Percentiles rank a stretch among this genome's conserved stretches.
These are phyloP conservation scores for Yarrowia sp. DNA, from an alignment of 805 yeast genomes.

Conservation along the genomic window DNA sequence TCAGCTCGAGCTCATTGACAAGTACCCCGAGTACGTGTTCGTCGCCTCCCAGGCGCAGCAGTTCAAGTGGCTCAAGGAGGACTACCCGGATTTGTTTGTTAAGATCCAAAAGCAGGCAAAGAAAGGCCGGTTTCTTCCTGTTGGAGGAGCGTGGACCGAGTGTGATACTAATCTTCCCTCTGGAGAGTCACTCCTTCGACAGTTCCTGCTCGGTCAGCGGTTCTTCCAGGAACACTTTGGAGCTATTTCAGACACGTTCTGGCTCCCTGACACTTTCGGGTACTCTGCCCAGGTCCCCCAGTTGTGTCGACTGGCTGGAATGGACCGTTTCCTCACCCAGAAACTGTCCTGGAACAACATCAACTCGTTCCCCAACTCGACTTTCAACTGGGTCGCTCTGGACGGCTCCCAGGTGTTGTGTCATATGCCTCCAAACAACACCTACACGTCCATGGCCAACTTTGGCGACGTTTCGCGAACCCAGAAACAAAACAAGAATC, in stretches of 20 bases:
- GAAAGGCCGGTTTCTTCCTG: slow-evolving; percentile 75
- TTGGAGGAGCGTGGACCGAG: slow-evolving; percentile 99
- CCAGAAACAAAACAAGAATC: slow-evolving; percentile 74
- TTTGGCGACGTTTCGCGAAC: slow-evolving; percentile 90
- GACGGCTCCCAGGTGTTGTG: slow-evolving; percentile 92
- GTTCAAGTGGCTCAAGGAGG: slow-evolving; percentile 83
- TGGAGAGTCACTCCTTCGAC: slow-evolving; percentile 88
- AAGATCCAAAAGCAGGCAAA: slow-evolving; percentile 58
- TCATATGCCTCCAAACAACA: slow-evolving; percentile 97
- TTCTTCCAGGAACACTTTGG: slow-evolving; percentile 82
- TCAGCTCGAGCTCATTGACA: slow-evolving; percentile 77
- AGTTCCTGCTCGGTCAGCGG: slow-evolving; percentile 85
- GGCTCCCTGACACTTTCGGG: slow-evolving; percentile 98
- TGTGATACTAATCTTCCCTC: slow-evolving; percentile 94
- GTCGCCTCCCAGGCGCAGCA: slow-evolving; percentile 97
- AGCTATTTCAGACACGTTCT: slow-evolving; percentile 66
- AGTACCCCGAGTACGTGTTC: slow-evolving; percentile 89
- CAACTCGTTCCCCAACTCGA: slow-evolving; percentile 81
- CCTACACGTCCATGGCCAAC: slow-evolving; percentile 90
- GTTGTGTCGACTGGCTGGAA: slow-evolving; percentile 80
- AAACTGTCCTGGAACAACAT: slow-evolving; percentile 96
- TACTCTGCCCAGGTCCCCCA: slow-evolving; percentile 95
- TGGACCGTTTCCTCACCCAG: slow-evolving; percentile 83
- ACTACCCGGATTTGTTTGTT: slow-evolving; percentile 77
- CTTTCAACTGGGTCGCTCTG: slow-evolving; percentile 93